phyloP scores from a whole-genome alignment of 768 basidiomycete genomes.

The Kondoa malvinella region DNA sequence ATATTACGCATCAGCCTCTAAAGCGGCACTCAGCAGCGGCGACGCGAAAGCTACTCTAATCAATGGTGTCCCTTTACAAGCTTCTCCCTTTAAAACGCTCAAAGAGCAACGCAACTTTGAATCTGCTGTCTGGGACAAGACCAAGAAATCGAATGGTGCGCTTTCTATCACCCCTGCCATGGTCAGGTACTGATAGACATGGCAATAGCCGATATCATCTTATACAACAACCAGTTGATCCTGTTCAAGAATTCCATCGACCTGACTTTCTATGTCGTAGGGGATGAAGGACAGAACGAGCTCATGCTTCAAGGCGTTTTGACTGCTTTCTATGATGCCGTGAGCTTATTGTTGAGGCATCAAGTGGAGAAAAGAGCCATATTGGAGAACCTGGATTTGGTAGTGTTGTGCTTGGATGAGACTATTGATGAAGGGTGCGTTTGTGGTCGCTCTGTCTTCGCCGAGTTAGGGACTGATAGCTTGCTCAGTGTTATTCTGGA shows the following conservation, averaged over 20 bases:
- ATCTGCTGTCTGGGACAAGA: conserved; percentile 88
- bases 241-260: conserved; percentile 90
- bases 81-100: conserved; percentile 35
- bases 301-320: conserved; percentile 83
- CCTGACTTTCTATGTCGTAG: conserved; percentile 84
- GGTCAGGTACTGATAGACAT: not conserved
- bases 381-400: conserved; percentile 82
- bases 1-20: conserved; percentile 66
- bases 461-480: not conserved
- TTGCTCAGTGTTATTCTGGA: conserved; percentile 72
- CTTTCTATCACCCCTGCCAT: conserved; percentile 23
- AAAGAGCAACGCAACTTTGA: conserved; percentile 94
- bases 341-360: conserved; percentile 68
- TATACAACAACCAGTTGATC: conserved; percentile 74
- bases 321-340: conserved; percentile 64
- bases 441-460: not conserved
- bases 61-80: conserved; percentile 26
- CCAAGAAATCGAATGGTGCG: conserved; percentile 76
- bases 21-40: conserved; percentile 32
- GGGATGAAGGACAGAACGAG: conserved; percentile 76
- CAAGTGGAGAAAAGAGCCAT: conserved; percentile 88
- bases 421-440: conserved; percentile 93
- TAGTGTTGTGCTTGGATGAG: conserved; percentile 83
- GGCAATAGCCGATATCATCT: conserved; percentile 68
- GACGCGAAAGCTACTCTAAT: conserved; percentile 4